A percentile compares a stretch with the other conserved stretches of the same genome.
Conservation (phyloP, 805 yeast species). For the Tetrapisispora taiwanensis region DNA sequence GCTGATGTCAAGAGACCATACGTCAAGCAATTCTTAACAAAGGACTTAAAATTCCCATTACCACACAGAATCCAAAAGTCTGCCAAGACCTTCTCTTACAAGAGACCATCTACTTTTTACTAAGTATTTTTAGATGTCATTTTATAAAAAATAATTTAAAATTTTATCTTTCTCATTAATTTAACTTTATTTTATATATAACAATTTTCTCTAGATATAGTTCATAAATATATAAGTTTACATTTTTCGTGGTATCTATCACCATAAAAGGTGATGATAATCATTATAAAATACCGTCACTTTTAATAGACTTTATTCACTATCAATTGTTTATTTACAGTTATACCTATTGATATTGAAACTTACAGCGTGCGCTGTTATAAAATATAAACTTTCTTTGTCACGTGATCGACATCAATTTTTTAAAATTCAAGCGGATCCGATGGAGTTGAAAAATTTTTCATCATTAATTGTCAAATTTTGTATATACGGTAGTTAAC, state of each 20-base stretch:
- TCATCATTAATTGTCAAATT: background rate
- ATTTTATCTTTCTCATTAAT: constrained; percentile 1
- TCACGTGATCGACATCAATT: too few species aligned
- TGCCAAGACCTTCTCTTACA: constrained; percentile 76
- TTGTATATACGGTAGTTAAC: background rate
- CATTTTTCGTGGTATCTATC: too few species aligned
- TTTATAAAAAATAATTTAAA: constrained; percentile 2
- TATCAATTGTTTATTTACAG: too few species aligned
- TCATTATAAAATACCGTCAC: too few species aligned
- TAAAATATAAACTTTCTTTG: too few species aligned
- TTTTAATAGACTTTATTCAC: too few species aligned
- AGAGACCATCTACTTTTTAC: constrained; percentile 97
- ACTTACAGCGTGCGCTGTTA: too few species aligned
- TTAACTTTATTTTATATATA: background rate
- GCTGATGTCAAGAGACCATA: constrained; percentile 99
- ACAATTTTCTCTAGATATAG: too few species aligned
- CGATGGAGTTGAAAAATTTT: background rate
- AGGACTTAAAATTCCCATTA: constrained; percentile 98
- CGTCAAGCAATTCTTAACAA: constrained; percentile 91
- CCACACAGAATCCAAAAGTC: constrained; percentile 98
- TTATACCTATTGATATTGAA: too few species aligned
- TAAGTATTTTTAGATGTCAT: constrained; percentile 31
- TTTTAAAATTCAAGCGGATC: background rate
- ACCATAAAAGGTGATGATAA: too few species aligned
- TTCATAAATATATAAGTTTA: too few species aligned